A percentile compares a stretch with the other conserved stretches of the same genome.
These are phyloP conservation scores for Trebouxia sp. DNA, from an alignment of 139 green algal species.

Conservation along the genomic window DNA sequence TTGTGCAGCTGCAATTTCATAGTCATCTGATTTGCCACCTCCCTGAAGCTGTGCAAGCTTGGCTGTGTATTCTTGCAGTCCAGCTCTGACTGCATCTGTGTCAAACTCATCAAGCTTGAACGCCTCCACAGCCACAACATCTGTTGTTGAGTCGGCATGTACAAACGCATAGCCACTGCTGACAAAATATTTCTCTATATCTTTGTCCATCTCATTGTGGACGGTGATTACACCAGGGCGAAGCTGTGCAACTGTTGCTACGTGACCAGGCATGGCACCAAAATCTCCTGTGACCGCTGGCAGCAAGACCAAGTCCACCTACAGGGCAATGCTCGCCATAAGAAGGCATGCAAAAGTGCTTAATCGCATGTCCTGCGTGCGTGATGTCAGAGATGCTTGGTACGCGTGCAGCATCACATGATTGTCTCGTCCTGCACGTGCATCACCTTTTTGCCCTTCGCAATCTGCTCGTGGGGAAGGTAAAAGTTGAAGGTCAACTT, in stretches of 20 bases:
- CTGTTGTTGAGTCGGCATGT: constrained; percentile 76
- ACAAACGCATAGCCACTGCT: constrained; percentile 82
- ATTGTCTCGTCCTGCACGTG: too few species aligned
- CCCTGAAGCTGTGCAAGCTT: constrained; percentile 63
- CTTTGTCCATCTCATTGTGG: constrained; percentile 78
- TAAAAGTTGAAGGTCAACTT: constrained; percentile 88
- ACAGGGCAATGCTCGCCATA: too few species aligned
- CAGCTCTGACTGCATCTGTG: constrained; percentile 67
- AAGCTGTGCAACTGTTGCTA: constrained; percentile 86
- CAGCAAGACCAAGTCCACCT: constrained; percentile 86
- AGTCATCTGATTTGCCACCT: constrained; percentile 75
- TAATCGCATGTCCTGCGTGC: not conserved
- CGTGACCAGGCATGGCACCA: constrained; percentile 87
- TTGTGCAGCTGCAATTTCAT: constrained; percentile 83
- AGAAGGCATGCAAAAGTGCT: not conserved
- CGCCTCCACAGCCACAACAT: constrained; percentile 85
- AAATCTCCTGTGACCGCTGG: constrained; percentile 86
- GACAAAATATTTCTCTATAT: constrained; percentile 86
- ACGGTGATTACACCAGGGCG: constrained; percentile 81
- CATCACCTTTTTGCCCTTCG: constrained; percentile 39
- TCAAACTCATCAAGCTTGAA: constrained; percentile 79
- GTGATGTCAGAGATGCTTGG: not conserved
- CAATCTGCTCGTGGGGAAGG: constrained; percentile 66
- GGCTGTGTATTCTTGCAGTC: constrained; percentile 70
- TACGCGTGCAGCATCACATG: not conserved